Conservation (phyloP, 345 rosid genomes). For the Erucastrum elatum region DNA sequence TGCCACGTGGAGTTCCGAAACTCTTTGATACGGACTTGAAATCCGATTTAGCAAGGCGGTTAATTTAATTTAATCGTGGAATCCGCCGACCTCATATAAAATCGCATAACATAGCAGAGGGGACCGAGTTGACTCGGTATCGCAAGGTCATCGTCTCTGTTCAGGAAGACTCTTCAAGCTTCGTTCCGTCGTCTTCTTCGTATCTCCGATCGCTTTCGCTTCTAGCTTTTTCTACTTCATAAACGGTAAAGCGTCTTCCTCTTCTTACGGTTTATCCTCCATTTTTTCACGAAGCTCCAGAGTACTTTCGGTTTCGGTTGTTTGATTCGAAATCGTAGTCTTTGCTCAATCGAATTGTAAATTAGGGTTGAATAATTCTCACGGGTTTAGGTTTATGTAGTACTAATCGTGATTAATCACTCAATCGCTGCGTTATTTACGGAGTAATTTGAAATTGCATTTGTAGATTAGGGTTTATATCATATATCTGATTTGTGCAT, state of each 20-base stretch:
- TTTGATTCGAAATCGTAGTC: neutral
- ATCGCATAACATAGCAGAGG: neutral
- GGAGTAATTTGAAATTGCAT: neutral
- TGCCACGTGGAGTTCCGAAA: neutral
- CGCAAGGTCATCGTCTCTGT: neutral
- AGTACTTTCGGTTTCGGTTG: neutral
- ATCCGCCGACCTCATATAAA: constrained; percentile 20
- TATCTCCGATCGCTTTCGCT: neutral
- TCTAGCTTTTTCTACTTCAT: neutral
- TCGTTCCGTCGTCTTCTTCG: constrained; percentile 12
- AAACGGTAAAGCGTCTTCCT: neutral
- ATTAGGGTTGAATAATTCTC: neutral
- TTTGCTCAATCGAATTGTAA: neutral
- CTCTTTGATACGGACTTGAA: constrained; percentile 2
- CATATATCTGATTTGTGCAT: neutral
- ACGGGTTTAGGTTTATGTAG: neutral
- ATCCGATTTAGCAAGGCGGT: neutral
- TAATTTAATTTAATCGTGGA: neutral
- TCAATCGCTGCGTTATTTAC: neutral
- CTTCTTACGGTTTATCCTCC: neutral
- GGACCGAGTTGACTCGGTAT: constrained; percentile 19
- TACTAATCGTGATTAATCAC: neutral
- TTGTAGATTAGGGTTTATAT: neutral
- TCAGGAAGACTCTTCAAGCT: neutral
- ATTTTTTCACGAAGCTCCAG: neutral